Evolutionary conservation across 306 rosid genomes (phyloP), one percentile per base, ranked within the genome.

Genomic region (Lupinus albus): DNA sequence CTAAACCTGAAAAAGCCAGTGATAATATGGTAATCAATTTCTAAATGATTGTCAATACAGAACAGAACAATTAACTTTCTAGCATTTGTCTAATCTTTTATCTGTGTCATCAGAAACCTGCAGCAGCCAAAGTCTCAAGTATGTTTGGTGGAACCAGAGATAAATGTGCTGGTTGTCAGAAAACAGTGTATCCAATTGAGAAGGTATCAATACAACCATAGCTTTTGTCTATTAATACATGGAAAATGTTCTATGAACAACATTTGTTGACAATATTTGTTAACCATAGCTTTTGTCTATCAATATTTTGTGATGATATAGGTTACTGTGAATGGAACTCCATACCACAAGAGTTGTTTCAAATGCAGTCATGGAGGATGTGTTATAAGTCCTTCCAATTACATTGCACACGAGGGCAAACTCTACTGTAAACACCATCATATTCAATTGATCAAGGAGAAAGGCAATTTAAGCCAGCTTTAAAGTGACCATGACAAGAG

Each of bases 341-440:
- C 99, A 45, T 93, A 93, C 86, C 99, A 93, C 67, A 93, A 85
- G 77, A 88, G 88, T 79, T 93, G 99, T 61, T 93, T 93, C 92
- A 93, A 93, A 62, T 93, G 99, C 84, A 78, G 81, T 76, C 97
- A 90, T 80, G 99, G 99, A 71, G 99, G 99, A 38, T 93, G 99
- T 70, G 85, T 85, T 3, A 94, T 94, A 71, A 93, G 99, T 73
- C 97, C 99, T 51, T 93, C 99, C 1, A 93, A 93, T 84, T 93
- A 93, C 72, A 90, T 93, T 41, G 99, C 99, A 11, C 97, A 93
- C 0, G 99, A 93, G 84, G 97, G 97, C 25, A 84, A 91, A 39
- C 97, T 93, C 75, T 93, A 90, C 85, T 93, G 99, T 87, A 93
- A 90, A 21, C 95, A 93, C 67, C 99, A 93, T 78, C 97, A 93